A percentile compares a stretch with the other conserved stretches of the same genome.
These are phyloP conservation scores for Glomus cerebriforme DNA, from an alignment of 192 early-diverging fungal species.

Conservation along the genomic window DNA sequence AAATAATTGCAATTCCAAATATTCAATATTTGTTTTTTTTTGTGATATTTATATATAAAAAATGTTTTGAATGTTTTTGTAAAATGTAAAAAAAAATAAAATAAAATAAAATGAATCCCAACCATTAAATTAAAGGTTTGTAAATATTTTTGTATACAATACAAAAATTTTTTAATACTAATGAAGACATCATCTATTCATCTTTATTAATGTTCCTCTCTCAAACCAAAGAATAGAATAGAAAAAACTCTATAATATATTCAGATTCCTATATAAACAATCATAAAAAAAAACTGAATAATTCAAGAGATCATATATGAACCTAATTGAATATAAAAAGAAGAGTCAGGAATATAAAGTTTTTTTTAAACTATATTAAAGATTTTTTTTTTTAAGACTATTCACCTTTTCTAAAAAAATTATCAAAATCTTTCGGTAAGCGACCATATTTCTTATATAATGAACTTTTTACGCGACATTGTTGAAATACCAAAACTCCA, in stretches of 20 bases:
- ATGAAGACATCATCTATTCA: too few relatives aligned
- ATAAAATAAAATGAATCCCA: not conserved
- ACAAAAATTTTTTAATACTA: not conserved
- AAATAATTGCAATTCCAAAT: too few relatives aligned
- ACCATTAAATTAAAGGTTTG: not conserved
- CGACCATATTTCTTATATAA: slow-evolving; percentile 6
- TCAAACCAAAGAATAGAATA: too few relatives aligned
- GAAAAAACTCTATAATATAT: not conserved
- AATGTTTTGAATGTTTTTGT: not conserved
- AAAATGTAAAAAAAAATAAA: not conserved
- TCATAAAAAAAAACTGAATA: not conserved
- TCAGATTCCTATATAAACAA: not conserved
- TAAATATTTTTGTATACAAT: not conserved
- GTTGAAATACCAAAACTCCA: slow-evolving; percentile 27
- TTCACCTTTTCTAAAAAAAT: not conserved
- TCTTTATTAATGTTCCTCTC: too few relatives aligned
- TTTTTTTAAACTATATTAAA: not conserved
- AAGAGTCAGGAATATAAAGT: not conserved
- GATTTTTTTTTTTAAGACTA: not conserved
- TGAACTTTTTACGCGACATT: slow-evolving; percentile 4
- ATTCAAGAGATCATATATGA: not conserved
- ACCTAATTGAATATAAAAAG: not conserved
- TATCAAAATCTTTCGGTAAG: slow-evolving; percentile 2
- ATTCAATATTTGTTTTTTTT: not conserved
- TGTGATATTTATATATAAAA: not conserved